These are phyloP conservation scores for Starmerella stigmatis DNA, from an alignment of 805 yeast species.

Conservation along the genomic window DNA sequence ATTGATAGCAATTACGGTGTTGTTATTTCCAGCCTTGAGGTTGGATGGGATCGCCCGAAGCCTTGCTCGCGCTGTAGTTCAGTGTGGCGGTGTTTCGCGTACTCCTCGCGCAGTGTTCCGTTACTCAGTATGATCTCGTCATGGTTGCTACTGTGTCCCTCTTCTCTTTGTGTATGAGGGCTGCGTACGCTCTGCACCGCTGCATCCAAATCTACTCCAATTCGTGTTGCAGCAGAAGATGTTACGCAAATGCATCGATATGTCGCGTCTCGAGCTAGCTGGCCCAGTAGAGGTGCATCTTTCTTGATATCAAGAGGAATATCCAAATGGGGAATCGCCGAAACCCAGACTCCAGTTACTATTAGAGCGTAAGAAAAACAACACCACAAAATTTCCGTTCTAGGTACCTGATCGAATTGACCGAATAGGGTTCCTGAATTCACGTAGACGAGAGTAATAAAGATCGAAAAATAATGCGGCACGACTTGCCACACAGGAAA, in stretches of 20 bases:
- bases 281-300: conserved; percentile 3
- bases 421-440: conserved; percentile 38
- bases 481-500: conserved; percentile 40
- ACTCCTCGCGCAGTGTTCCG: neutral
- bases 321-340: conserved; percentile 23
- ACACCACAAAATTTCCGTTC: conserved; percentile 26
- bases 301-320: conserved; percentile 12
- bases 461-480: conserved; percentile 42
- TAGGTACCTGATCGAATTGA: conserved; percentile 32
- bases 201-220: neutral
- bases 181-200: neutral
- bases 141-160: neutral
- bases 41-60: neutral
- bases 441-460: conserved; percentile 36
- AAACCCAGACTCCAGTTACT: conserved; percentile 35
- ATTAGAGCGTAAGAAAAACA: conserved; percentile 33
- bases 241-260: neutral
- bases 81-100: neutral
- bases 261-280: conserved; percentile 5
- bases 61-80: conserved; percentile 1
- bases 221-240: neutral
- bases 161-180: neutral
- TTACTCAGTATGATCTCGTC: neutral
- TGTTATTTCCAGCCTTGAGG: too few relatives aligned
- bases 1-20: neutral